phyloP scores from a whole-genome alignment of 805 yeast species.

The Starmerella gropengiesseri region DNA sequence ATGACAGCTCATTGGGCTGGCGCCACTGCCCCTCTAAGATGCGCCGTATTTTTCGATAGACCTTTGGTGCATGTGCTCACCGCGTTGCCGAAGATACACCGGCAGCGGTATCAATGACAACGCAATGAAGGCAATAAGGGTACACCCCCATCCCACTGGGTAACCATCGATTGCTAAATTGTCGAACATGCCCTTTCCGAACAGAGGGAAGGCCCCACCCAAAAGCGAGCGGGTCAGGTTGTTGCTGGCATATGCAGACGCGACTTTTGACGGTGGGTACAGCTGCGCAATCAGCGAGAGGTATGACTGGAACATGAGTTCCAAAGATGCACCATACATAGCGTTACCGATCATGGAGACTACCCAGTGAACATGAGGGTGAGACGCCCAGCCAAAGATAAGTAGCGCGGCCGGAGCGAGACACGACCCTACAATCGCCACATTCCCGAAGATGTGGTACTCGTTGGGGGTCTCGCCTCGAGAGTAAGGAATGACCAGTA shows the following conservation, averaged over 20 bases:
- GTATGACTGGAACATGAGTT: slow-evolving; percentile 41
- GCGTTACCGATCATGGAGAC: slow-evolving; percentile 38
- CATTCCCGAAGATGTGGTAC: slow-evolving; percentile 14
- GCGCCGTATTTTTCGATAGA: too few relatives aligned
- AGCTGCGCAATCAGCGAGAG: slow-evolving; percentile 41
- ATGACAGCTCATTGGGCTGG: too few relatives aligned
- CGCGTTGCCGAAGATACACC: slow-evolving; percentile 28
- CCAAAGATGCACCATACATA: slow-evolving; percentile 34
- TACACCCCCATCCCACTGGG: slow-evolving; percentile 52
- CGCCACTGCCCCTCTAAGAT: too few relatives aligned
- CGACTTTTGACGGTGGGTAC: slow-evolving; percentile 40
- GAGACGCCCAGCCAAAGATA: slow-evolving; percentile 44
- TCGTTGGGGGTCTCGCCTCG: background rate
- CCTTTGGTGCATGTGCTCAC: too few relatives aligned
- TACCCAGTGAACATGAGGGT: slow-evolving; percentile 46
- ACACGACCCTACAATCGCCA: slow-evolving; percentile 35
- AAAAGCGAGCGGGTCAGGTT: slow-evolving; percentile 39
- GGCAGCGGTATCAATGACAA: slow-evolving; percentile 40
- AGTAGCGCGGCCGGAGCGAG: slow-evolving; percentile 42
- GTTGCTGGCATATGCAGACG: slow-evolving; percentile 48
- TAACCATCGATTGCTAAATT: slow-evolving; percentile 32
- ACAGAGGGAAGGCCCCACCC: slow-evolving; percentile 52
- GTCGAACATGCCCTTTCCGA: slow-evolving; percentile 48
- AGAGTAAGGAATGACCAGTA: slow-evolving; percentile 3
- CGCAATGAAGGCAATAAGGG: slow-evolving; percentile 37